Conservation (phyloP, 495 filamentous ascomycete genomes). For the Penicillium longicatenatum region DNA sequence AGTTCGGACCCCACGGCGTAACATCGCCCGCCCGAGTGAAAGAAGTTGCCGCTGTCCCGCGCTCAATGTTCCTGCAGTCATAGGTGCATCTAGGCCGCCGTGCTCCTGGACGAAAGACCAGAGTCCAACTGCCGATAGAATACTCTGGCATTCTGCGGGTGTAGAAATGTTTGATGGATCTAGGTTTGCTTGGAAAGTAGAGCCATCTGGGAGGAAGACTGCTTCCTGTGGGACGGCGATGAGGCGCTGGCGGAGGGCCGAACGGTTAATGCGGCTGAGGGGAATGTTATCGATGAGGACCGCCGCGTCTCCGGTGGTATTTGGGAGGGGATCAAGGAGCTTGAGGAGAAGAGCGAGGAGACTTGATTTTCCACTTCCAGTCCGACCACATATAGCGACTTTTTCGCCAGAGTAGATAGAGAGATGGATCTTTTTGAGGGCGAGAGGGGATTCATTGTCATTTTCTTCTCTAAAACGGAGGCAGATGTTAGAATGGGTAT, state of each 20-base stretch:
- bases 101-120: background rate
- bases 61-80: background rate
- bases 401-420: constrained; percentile 37
- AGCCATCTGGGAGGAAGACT: background rate
- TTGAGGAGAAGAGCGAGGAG: constrained; percentile 37
- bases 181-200: constrained; percentile 60
- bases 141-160: constrained; percentile 55
- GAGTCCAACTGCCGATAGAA: constrained; percentile 11
- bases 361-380: constrained; percentile 45
- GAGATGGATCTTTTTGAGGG: background rate
- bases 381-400: constrained; percentile 38
- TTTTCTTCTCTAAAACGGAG: background rate
- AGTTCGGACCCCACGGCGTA: background rate
- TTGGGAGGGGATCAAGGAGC: constrained; percentile 5
- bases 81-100: background rate
- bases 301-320: background rate
- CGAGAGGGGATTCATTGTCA: background rate
- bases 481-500: background rate
- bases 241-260: background rate
- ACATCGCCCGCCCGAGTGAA: background rate
- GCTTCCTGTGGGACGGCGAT: background rate
- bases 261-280: background rate
- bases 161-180: constrained; percentile 76
- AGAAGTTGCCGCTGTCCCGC: background rate
- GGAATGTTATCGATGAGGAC: background rate